Percentiles rank a stretch among this genome's conserved stretches.
Conservation (phyloP, 257 asterid genomes). For the Plectranthus barbatus region DNA sequence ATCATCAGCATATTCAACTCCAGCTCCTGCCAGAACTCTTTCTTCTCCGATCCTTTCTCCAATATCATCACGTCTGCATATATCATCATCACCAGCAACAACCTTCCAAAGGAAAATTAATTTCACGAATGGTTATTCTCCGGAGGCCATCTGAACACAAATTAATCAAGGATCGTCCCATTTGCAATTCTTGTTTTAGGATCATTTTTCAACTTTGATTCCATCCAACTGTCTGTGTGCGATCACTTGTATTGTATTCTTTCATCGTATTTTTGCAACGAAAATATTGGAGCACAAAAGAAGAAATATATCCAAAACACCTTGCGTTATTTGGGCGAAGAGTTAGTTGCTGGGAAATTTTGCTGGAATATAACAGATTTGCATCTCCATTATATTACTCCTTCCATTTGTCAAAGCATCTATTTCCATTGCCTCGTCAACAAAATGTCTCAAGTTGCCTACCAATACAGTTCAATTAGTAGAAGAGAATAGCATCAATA, state of each 20-base stretch:
- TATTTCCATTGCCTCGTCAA: constrained; percentile 61
- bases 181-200: neutral
- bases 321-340: constrained; percentile 42
- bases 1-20: too few species aligned
- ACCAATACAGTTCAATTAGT: constrained; percentile 13
- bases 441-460: constrained; percentile 84
- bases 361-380: constrained; percentile 24
- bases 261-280: too few species aligned
- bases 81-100: constrained; percentile 82
- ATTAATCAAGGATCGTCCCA: neutral
- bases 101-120: constrained; percentile 37
- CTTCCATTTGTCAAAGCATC: constrained; percentile 25
- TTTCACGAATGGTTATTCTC: neutral
- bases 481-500: constrained; percentile 1
- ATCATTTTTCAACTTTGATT: neutral
- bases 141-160: neutral
- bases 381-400: constrained; percentile 24
- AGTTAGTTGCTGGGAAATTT: constrained; percentile 33
- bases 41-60: constrained; percentile 95
- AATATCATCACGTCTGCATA: constrained; percentile 86
- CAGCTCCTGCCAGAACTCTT: constrained; percentile 91
- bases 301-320: constrained; percentile 16
- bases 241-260: neutral
- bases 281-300: neutral
- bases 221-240: neutral